These are phyloP conservation scores for Pichia scutulata DNA, from an alignment of 805 yeast species.

Conservation along the genomic window DNA sequence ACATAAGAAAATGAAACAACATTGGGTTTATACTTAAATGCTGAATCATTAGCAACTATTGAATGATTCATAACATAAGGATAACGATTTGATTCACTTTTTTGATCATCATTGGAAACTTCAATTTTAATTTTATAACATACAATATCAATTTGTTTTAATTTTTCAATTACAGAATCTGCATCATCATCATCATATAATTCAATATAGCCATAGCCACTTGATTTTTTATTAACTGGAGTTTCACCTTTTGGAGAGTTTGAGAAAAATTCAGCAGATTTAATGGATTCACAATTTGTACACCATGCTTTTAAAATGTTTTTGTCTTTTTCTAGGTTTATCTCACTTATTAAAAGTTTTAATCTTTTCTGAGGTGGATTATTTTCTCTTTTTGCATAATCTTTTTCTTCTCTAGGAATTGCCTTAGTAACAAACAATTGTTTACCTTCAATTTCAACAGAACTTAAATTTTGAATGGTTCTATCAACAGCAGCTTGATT, in stretches of 20 bases:
- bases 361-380: slow-evolving; percentile 16
- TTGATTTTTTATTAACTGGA: slow-evolving; percentile 8
- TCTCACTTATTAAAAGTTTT: slow-evolving; percentile 22
- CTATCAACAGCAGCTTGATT: slow-evolving; percentile 21
- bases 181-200: slow-evolving; percentile 21
- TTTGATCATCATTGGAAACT: slow-evolving; percentile 14
- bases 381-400: slow-evolving; percentile 17
- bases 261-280: slow-evolving; percentile 23
- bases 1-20: slow-evolving; percentile 20
- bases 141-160: slow-evolving; percentile 18
- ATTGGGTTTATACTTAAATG: background rate
- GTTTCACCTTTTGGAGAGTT: slow-evolving; percentile 10
- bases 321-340: slow-evolving; percentile 19
- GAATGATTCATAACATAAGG: slow-evolving; percentile 4
- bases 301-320: slow-evolving; percentile 22
- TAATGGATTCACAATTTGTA: slow-evolving; percentile 18
- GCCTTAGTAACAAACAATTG: slow-evolving; percentile 27
- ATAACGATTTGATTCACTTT: slow-evolving; percentile 8
- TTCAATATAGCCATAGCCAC: slow-evolving; percentile 28
- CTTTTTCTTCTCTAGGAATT: slow-evolving; percentile 28
- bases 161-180: slow-evolving; percentile 16
- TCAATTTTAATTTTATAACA: slow-evolving; percentile 27
- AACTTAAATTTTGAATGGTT: slow-evolving; percentile 21
- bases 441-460: slow-evolving; percentile 23
- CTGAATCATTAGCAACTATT: background rate